Base-by-base conservation (phyloP, 306 rosid species). In the Fragaria vesca region DNA sequence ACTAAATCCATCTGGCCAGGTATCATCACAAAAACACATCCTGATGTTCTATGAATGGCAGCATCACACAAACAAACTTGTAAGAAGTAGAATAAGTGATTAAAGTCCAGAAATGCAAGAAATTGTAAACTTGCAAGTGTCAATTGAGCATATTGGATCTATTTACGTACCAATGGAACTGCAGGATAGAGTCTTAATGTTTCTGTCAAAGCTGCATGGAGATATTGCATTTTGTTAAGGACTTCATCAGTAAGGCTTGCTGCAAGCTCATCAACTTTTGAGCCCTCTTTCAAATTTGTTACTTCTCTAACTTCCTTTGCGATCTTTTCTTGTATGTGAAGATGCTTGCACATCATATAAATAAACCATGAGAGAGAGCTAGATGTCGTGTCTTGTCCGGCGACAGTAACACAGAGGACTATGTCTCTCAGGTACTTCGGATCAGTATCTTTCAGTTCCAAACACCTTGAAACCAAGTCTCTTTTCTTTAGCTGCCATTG, bases 341-440 rank as follows among this genome's bases (percentile, higher is more conserved):
- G 85, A 77, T 90, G 78, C 83, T 84, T 88, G 82, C 97, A 87
- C 17, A 87, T 74, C 69, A 78, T 1, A 84, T 78, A 85, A 65
- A 86, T 13, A 79, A 90, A 85, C 90, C 91, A 88, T 21, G 89
- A 76, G 63, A 85, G 84, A 26, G 90, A 74, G 54, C 32, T 76
- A 12, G 93, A 85, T 24, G 89, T 79, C 28, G 89, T 90, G 79
- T 90, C 93, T 71, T 76, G 86, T 45, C 89, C 97, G 2, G 91
- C 94, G 18, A 84, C 83, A 50, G 85, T 74, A 65, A 85, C 72
- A 54, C 43, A 75, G 13, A 88, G 86, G 71, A 81, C 71, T 62
- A 89, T 83, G 72, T 91, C 90, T 83, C 78, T 78, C 24, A 86
- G 66, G 71, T 83, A 80, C 77, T 71, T 75, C 2, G 72, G 80